These are phyloP conservation scores for Immersiella caudata DNA, from an alignment of 495 filamentous ascomycete species.

Conservation along the genomic window DNA sequence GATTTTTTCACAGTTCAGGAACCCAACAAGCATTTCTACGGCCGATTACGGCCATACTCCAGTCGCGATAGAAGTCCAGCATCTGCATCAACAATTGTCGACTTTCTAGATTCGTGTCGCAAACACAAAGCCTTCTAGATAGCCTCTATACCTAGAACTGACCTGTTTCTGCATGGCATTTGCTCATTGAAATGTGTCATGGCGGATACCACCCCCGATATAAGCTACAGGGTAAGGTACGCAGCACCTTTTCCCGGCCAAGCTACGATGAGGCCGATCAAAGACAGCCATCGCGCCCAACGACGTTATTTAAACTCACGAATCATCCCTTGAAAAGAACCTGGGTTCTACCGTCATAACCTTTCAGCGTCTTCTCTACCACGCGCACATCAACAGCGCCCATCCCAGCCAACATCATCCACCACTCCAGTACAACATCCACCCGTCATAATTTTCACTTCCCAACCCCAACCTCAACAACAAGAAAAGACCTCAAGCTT, in stretches of 20 bases:
- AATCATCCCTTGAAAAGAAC: too few relatives aligned
- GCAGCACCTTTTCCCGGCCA: too few relatives aligned
- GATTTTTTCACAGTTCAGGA: background rate
- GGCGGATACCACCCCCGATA: too few relatives aligned
- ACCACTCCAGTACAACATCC: background rate
- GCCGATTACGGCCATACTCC: background rate
- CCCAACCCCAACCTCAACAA: background rate
- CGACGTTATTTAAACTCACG: too few relatives aligned
- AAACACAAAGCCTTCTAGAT: background rate
- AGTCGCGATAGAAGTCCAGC: background rate
- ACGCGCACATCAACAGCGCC: background rate
- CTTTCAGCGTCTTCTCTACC: too few relatives aligned
- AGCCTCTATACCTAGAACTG: background rate
- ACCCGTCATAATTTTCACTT: background rate
- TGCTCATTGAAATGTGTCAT: too few relatives aligned
- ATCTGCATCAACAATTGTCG: background rate
- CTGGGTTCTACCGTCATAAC: too few relatives aligned
- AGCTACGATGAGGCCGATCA: too few relatives aligned
- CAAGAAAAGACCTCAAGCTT: background rate
- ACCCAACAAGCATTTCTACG: background rate
- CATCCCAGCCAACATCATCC: background rate
- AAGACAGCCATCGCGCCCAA: too few relatives aligned
- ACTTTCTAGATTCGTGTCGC: background rate
- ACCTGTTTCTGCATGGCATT: background rate
- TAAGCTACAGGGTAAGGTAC: too few relatives aligned